phyloP scores from a whole-genome alignment of 2,329 filamentous ascomycete genomes.

The Aureobasidium uvarum region DNA sequence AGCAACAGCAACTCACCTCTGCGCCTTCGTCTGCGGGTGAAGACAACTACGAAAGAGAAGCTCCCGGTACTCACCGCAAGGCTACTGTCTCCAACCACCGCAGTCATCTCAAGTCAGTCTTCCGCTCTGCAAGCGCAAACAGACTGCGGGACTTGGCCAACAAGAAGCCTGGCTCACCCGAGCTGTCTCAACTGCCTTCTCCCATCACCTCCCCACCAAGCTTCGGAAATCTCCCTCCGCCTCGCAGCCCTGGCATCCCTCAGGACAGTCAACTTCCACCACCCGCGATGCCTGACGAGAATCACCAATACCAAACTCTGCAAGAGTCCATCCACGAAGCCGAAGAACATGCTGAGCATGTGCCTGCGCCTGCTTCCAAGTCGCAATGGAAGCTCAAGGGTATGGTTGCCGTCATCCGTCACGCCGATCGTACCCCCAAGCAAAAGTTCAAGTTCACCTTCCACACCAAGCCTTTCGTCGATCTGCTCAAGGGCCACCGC shows the following conservation, averaged over 20 bases:
- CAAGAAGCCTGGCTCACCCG: slow-evolving; percentile 47
- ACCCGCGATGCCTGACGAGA: slow-evolving; percentile 31
- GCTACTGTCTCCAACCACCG: slow-evolving; percentile 41
- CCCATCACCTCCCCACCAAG: slow-evolving; percentile 47
- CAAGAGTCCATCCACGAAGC: slow-evolving; percentile 24
- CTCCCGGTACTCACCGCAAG: slow-evolving; percentile 35
- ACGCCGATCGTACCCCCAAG: slow-evolving; percentile 96
- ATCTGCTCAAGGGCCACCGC: slow-evolving; percentile 89
- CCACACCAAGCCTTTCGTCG: slow-evolving; percentile 93
- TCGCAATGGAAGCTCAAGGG: slow-evolving; percentile 98
- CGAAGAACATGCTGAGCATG: slow-evolving; percentile 29
- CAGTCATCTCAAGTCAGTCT: slow-evolving; percentile 55
- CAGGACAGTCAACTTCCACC: slow-evolving; percentile 35
- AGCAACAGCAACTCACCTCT: slow-evolving; percentile 26
- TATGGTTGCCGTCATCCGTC: slow-evolving; percentile 92
- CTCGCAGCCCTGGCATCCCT: slow-evolving; percentile 29
- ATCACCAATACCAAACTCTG: slow-evolving; percentile 28
- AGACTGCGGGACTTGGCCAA: slow-evolving; percentile 50
- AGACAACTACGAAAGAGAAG: slow-evolving; percentile 30
- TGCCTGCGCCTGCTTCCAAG: slow-evolving; percentile 63
- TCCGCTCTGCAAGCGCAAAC: slow-evolving; percentile 65
- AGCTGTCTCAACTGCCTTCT: slow-evolving; percentile 42
- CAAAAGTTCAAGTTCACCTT: slow-evolving; percentile 99
- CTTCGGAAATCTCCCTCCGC: slow-evolving; percentile 38
- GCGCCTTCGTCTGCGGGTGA: slow-evolving; percentile 30